Base-by-base conservation (phyloP, 2,329 filamentous ascomycete genomes). In the Penicillium psychrosexuale region DNA sequence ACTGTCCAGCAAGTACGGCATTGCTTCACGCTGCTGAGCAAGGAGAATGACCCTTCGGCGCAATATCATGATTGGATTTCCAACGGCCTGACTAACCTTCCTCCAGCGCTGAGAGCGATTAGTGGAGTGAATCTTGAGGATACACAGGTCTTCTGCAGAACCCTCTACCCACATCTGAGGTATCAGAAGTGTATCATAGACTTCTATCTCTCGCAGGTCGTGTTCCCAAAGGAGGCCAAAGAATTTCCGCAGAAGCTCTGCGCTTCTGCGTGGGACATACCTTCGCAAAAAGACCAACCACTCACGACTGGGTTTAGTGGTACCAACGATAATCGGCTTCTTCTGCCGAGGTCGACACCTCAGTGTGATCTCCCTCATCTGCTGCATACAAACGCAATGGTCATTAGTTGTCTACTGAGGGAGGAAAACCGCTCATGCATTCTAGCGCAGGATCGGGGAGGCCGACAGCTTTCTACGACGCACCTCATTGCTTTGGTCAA, bases 281-380 rank as follows among this genome's bases (percentile, higher is more conserved):
- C 84, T 0, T 65, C 84, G 0, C 76, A 75, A 27, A 56, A 15
- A 2, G 31, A 47, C 8, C 36, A 38, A 22, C 6, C 34, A 22
- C 13, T 79, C 1, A 87, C 85, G 0, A 89, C 86, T 0, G 87
- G 87, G 0, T 91, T 91, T 65, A 87, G 84, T 8, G 87, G 87
- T 0, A 90, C 88, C 0, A 90, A 88, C 42, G 87, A 90, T 63
- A 84, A 82, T 19, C 76, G 80, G 36, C 72, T 70, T 0, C 75
- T 87, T 33, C 69, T 90, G 0, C 87, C 87, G 0, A 67, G 84
- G n/a, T 84, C 78, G 0, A 83, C 90, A 19, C 67, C 73, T 19
- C 86, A 90, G 48, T 70, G 82, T 0, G 85, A 90, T 55, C 75
- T 90, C 0, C 71, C 76, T 0, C 68, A 74, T 0, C 75, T 88